Evolutionary conservation across 192 early-diverging fungal species (phyloP), one percentile per base, ranked within the genome.

Genomic region (Linnemannia schmuckeri): DNA sequence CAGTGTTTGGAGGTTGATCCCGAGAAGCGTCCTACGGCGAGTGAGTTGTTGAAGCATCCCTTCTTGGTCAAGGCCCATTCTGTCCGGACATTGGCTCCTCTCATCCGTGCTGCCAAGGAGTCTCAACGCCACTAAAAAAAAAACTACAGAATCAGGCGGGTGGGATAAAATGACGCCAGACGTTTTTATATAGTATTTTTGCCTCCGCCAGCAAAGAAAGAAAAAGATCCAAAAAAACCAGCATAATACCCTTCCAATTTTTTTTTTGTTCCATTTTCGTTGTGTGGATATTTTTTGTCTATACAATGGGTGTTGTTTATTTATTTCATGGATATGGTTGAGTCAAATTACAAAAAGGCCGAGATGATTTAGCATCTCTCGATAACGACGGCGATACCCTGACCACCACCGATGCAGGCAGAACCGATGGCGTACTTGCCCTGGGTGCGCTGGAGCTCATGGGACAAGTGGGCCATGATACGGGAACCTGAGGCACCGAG

Each of bases 401-500:
- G 82, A 30, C 98, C 97, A 87, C 97, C 97, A 77, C 98, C 98
- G 82, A 98, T 98, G 88, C 98, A 99, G 46, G 97, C 97, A 68
- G 97, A 96, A 52, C 97, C 97, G 70, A 99, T 89, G 61, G 96
- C 98, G 85, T 97, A 97, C 89, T 96, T 96, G 44, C 92, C 93
- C 74, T 93, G 90, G 38, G 95, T 96, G 77, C 94, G 93, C 81
- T 96, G 93, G 68, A 99, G 91, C 82, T 95, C 94, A 88, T 97
- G 95, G 10, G 94, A 91, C 70, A 99, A 91, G 88, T 98, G 97
- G 71, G 93, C 91, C 80, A 98, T 93, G 87, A 99, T 98, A 83
- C 97, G 94, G n/a, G 97, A 95, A 27, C 98, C 98, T 10, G 95
- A 95, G n/a, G 97, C 97, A 79, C 96, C 98, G 20, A 99, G 93